These are phyloP conservation scores for Trichophyton benhamiae DNA, from an alignment of 2,329 filamentous ascomycete genomes.

Conservation along the genomic window DNA sequence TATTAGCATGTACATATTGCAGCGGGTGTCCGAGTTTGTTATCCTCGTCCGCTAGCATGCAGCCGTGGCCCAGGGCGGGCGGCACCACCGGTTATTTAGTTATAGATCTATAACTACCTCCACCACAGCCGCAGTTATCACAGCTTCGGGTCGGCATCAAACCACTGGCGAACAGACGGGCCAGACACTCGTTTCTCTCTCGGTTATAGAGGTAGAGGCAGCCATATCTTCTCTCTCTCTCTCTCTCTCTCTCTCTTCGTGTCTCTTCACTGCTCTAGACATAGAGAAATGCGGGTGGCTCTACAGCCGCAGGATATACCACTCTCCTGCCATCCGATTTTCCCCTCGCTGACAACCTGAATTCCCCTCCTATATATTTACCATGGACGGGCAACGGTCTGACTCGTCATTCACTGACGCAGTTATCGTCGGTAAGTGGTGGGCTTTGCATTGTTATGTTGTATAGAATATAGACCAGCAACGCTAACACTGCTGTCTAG, in stretches of 20 bases:
- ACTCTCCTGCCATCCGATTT: background rate
- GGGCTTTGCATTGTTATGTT: background rate
- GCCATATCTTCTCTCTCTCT: no score
- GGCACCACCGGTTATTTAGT: no score
- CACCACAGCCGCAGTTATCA: no score
- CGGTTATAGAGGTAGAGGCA: no score
- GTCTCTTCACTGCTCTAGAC: background rate
- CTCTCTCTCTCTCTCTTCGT: no score
- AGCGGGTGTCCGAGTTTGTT: background rate
- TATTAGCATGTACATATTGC: no score
- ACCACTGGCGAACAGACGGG: no score
- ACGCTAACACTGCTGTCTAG: conserved; percentile 22
- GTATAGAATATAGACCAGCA: background rate
- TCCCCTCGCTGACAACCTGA: background rate
- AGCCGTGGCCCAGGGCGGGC: background rate
- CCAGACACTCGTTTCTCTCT: no score
- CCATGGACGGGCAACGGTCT: conserved; percentile 7
- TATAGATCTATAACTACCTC: no score
- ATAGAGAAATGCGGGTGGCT: background rate
- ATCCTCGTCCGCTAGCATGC: background rate
- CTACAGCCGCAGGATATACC: background rate
- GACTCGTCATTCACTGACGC: conserved; percentile 17
- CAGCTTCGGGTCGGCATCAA: no score
- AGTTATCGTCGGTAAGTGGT: conserved; percentile 22
- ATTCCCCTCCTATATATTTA: no score